Evolutionary conservation across 225 moss, liverwort and hornwort genomes (phyloP).

Genomic region (Physcomitrellopsis africana): DNA sequence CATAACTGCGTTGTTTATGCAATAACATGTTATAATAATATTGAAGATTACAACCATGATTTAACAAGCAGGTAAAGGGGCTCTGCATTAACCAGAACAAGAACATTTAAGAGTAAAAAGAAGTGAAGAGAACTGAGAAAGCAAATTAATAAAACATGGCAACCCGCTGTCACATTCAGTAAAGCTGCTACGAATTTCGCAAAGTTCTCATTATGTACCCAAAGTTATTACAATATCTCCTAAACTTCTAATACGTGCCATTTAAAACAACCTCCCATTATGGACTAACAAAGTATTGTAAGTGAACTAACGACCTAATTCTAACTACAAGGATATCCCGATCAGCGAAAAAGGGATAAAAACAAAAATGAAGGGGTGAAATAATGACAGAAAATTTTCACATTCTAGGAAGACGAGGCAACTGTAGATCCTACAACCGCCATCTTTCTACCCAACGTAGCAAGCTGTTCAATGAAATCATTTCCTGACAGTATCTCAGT

Average conservation of each 20-base stretch:
- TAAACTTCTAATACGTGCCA: slow-evolving; percentile 41
- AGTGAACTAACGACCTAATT: slow-evolving; percentile 34
- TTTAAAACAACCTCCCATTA: slow-evolving; percentile 39
- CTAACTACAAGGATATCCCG: slow-evolving; percentile 30
- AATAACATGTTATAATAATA: not conserved
- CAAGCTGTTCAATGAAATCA: slow-evolving; percentile 93
- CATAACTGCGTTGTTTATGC: not conserved
- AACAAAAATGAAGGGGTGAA: slow-evolving; percentile 39
- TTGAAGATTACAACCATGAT: not conserved
- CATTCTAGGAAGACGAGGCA: slow-evolving; percentile 57
- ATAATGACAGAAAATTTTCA: slow-evolving; percentile 43
- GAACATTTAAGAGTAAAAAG: not conserved
- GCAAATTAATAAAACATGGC: not conserved
- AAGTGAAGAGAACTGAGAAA: slow-evolving; percentile 6
- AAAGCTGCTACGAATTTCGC: slow-evolving; percentile 30
- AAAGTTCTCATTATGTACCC: slow-evolving; percentile 47
- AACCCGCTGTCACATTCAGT: not conserved
- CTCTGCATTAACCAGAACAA: not conserved
- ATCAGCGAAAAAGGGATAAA: slow-evolving; percentile 27
- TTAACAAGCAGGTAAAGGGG: not conserved
- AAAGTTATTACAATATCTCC: slow-evolving; percentile 43
- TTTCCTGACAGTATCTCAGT: slow-evolving; percentile 91
- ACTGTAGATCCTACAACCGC: slow-evolving; percentile 63
- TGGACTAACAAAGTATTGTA: slow-evolving; percentile 35
- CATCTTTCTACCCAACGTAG: slow-evolving; percentile 88